These are phyloP conservation scores for Stylosanthes scabra DNA, from an alignment of 331 rosid species.

Conservation along the genomic window DNA sequence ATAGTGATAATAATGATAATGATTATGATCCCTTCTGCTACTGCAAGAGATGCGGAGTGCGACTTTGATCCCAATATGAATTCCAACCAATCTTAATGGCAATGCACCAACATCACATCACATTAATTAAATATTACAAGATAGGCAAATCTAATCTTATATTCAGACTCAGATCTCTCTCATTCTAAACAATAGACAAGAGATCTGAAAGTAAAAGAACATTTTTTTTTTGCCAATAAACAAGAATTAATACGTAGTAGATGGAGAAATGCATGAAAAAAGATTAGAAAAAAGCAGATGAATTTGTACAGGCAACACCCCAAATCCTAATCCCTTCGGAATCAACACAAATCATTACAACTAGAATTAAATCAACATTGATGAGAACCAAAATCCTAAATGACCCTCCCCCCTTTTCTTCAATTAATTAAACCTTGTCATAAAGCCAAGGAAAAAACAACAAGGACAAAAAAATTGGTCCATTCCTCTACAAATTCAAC, in stretches of 20 bases:
- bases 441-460: constrained; percentile 34
- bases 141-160: not conserved
- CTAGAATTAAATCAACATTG: constrained; percentile 34
- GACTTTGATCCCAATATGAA: not conserved
- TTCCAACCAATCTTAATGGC: not conserved
- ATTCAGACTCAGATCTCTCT: not conserved
- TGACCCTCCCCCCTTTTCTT: constrained; percentile 19
- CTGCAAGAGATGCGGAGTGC: not conserved
- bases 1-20: not conserved
- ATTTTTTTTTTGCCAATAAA: constrained; percentile 12
- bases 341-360: constrained; percentile 30
- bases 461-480: not conserved
- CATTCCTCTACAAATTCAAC: constrained; percentile 52
- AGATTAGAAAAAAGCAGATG: constrained; percentile 26
- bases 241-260: constrained; percentile 25
- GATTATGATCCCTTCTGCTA: not conserved
- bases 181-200: not conserved
- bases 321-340: constrained; percentile 44
- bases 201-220: not conserved
- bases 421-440: not conserved
- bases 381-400: constrained; percentile 35
- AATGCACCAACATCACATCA: not conserved
- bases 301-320: constrained; percentile 64
- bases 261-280: constrained; percentile 38
- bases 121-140: not conserved